phyloP scores from a whole-genome alignment of 2,329 filamentous ascomycete species.

The Spiromastix sp. region DNA sequence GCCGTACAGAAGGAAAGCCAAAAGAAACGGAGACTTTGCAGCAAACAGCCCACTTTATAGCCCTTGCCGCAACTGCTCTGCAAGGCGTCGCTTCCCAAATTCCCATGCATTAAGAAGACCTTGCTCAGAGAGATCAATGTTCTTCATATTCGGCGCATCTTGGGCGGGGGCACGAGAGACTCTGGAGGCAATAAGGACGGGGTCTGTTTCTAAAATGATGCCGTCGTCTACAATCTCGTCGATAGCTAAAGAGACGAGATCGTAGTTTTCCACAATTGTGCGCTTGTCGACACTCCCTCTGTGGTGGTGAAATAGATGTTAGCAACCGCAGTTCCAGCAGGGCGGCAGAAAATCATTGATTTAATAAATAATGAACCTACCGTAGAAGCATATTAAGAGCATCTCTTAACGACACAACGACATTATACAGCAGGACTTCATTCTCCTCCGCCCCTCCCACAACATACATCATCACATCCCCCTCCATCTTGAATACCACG shows the following conservation, averaged over 20 bases:
- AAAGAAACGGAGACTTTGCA: no score
- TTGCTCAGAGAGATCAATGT: conserved; percentile 91
- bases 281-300: conserved; percentile 96
- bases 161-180: conserved; percentile 87
- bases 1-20: conserved; percentile 10
- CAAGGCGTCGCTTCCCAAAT: conserved; percentile 82
- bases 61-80: conserved; percentile 81
- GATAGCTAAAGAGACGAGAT: conserved; percentile 83
- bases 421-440: conserved; percentile 92
- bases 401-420: conserved; percentile 82
- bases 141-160: conserved; percentile 78
- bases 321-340: conserved; percentile 16
- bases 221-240: conserved; percentile 95
- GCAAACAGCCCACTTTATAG: conserved; percentile 40
- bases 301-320: conserved; percentile 7
- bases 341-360: no score
- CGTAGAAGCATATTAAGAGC: conserved; percentile 85
- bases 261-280: conserved; percentile 97
- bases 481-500: conserved; percentile 96
- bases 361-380: conserved; percentile 37
- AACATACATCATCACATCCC: conserved; percentile 92
- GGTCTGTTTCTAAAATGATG: conserved; percentile 94
- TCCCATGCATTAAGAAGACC: conserved; percentile 90
- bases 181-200: conserved; percentile 81
- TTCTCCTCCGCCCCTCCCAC: conserved; percentile 90